Base-by-base conservation (phyloP, 2,329 filamentous ascomycete species). In the Fusarium aywerte region DNA sequence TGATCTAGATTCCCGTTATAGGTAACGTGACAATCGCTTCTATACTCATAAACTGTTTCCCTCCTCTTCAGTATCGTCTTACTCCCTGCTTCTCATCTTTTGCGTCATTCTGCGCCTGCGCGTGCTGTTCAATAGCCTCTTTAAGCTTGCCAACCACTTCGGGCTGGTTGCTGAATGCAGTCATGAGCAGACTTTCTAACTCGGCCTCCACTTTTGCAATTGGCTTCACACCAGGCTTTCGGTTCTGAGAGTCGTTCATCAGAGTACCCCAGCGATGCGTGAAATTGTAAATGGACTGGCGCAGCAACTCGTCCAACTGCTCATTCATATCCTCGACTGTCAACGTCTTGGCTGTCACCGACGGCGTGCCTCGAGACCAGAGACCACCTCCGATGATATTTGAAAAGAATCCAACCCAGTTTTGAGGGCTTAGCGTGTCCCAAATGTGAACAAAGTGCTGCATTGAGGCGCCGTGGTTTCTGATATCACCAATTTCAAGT, bases 401-500 rank as follows among this genome's bases (percentile, higher is more conserved):
- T 47, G 82, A 82, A 65, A 90, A 84, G 61, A 89, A 81, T n/a
- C 86, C 86, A 44, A 87, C 79, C 77, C 84, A 83, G 66, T 85
- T 86, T 62, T 85, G 82, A 3, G 81, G 84, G 71, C 81, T 88
- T 13, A 90, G 81, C 0, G 86, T 86, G 50, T 89, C 86, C 87
- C 87, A 90, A 38, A 90, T 89, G 63, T 86, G 86, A 16, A 83
- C 80, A 71, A 90, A 89, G 71, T 90, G 87, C 69, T 89, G 86
- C 81, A 87, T 84, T 7, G 78, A 76, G 25, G 70, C 60, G 13
- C 75, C 62, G 42, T 85, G 82, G 55, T 84, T 85, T 60, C 87
- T 81, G 16, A 88, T 84, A 68, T 89, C 87, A 50, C 87, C 94
- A 69, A 99, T 97, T 80, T 99, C 96, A 64, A 99, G 93, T 11